A percentile compares a stretch with the other conserved stretches of the same genome.
phyloP scores from a whole-genome alignment of 192 early-diverging fungal genomes.

The Linderina pennispora region DNA sequence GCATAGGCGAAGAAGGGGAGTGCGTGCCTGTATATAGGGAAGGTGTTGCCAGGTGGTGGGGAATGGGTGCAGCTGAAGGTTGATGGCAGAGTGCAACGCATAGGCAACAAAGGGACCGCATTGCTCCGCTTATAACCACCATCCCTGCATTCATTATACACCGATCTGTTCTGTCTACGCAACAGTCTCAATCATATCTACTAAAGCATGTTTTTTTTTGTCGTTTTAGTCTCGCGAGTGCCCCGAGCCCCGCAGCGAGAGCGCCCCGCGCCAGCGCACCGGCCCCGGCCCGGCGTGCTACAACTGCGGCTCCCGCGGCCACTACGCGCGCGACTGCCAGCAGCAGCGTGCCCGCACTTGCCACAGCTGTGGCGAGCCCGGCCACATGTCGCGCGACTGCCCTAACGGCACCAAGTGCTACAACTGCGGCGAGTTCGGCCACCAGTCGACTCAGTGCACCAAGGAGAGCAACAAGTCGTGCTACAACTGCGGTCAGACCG shows the following conservation, averaged over 20 bases:
- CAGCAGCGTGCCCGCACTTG: conserved; percentile 32
- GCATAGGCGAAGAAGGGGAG: no score
- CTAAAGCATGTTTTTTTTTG: no score
- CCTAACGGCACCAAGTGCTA: conserved; percentile 25
- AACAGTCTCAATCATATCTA: no score
- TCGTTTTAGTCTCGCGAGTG: conserved; percentile 43
- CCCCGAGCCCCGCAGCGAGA: conserved; percentile 15
- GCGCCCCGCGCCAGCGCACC: not conserved
- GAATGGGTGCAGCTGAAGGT: no score
- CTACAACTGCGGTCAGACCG: conserved; percentile 48
- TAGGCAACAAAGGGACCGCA: no score
- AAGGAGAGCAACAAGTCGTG: conserved; percentile 38
- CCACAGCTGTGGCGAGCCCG: conserved; percentile 32
- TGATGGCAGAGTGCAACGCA: no score
- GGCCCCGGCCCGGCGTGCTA: not conserved
- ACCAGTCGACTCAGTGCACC: conserved; percentile 40
- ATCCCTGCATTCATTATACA: no score
- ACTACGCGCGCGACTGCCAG: conserved; percentile 41
- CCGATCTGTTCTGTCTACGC: no score
- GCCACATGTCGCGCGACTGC: conserved; percentile 32
- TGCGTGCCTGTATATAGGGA: no score
- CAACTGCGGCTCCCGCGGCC: conserved; percentile 50
- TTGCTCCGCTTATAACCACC: no score
- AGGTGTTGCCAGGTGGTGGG: no score
- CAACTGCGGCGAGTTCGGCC: conserved; percentile 48